Evolutionary conservation across 768 basidiomycete genomes (phyloP).

Genomic region (Podaxis sp.): DNA sequence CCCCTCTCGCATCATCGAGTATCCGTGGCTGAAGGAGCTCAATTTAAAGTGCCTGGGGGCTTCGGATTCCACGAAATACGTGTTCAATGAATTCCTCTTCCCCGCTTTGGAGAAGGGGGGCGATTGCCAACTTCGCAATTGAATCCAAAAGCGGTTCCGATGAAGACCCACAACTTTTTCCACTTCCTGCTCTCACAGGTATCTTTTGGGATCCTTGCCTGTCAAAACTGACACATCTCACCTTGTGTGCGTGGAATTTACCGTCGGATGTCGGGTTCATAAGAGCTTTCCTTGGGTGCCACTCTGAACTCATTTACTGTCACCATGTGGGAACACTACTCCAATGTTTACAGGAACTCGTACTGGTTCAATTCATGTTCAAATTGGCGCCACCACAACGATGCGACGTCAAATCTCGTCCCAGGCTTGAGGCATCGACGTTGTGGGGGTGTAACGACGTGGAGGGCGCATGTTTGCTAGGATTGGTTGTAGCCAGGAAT

Average conservation of each 20-base stretch:
- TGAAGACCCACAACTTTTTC: slow-evolving; percentile 20
- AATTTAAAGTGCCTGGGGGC: slow-evolving; percentile 36
- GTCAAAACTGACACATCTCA: slow-evolving; percentile 44
- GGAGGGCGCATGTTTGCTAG: slow-evolving; percentile 29
- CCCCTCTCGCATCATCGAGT: slow-evolving; percentile 18
- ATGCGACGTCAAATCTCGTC: slow-evolving; percentile 43
- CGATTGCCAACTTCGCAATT: slow-evolving; percentile 33
- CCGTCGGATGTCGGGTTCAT: slow-evolving; percentile 29
- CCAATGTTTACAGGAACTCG: slow-evolving; percentile 33
- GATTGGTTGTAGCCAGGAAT: slow-evolving; percentile 34
- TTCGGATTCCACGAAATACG: slow-evolving; percentile 28
- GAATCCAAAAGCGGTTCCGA: slow-evolving; percentile 16
- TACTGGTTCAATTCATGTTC: background rate
- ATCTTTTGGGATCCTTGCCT: slow-evolving; percentile 57
- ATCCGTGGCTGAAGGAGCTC: slow-evolving; percentile 35
- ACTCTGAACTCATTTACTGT: slow-evolving; percentile 42
- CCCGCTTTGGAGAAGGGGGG: slow-evolving; percentile 41
- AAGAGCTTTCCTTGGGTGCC: slow-evolving; percentile 43
- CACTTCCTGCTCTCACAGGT: slow-evolving; percentile 43
- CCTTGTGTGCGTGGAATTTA: slow-evolving; percentile 43
- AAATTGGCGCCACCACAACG: slow-evolving; percentile 1
- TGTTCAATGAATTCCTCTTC: slow-evolving; percentile 40
- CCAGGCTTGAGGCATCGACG: slow-evolving; percentile 44
- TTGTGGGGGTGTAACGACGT: slow-evolving; percentile 49
- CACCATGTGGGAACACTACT: slow-evolving; percentile 36